Evolutionary conservation across 2,329 filamentous ascomycete species (phyloP), one percentile per base, ranked within the genome.

Genomic region (Scolecobasidium constrictum): DNA sequence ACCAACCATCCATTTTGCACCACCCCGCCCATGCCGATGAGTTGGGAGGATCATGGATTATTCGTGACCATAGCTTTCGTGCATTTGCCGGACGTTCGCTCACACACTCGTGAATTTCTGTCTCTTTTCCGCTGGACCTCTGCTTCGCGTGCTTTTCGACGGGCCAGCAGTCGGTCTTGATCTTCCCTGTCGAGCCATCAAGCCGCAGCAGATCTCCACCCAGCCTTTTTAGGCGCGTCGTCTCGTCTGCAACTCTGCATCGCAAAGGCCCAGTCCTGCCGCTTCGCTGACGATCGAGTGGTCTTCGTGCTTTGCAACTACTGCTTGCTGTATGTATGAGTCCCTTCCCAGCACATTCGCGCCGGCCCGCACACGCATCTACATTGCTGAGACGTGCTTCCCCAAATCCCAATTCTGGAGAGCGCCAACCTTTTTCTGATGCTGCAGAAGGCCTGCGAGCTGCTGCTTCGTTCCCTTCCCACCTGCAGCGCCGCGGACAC

Each of bases 181-280:
- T n/a, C 26, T 31, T 31, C 26, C 26, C n/a, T 7, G 26, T 31
- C 26, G 9, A 31, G 26, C 26, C n/a, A 31, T 31, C 33, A 41
- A 41, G 38, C 38, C 38, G 38, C 38, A 41, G 23, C n/a, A 21
- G 38, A 41, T 41, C 38, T 34, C 38, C 38, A 34, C 13, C 37
- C 38, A 18, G 38, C 22, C 16, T 28, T 26, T 40, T 40, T 41
- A 41, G 38, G 38, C 28, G 33, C 38, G 33, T 23, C 23, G 22
- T 26, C 22, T 35, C 38, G 26, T 41, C 38, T 41, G 22, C 22
- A 18, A 28, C 11, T 40, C 18, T 28, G 23, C 21, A 16, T 31
- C 16, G 7, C 12, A 36, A 18, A 36, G 34, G 9, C 34, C 12
- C 15, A 5, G 16, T 9, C 23, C 21, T 18, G 21, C 22, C 26